These are phyloP conservation scores for Adansonia gregorii DNA, from an alignment of 441 rosid species.

Conservation along the genomic window DNA sequence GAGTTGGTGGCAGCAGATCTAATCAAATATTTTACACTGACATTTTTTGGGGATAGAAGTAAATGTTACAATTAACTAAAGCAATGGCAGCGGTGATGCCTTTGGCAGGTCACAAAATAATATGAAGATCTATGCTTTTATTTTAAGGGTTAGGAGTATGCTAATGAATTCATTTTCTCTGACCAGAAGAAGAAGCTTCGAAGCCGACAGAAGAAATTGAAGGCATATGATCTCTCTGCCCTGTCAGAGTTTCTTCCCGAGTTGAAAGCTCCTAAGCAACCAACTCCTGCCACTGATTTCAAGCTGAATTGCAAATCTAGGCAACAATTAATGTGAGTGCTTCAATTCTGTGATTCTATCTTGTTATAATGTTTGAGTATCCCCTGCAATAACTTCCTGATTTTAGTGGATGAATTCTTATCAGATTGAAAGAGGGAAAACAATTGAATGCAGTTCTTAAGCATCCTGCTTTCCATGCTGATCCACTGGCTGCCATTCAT, in stretches of 20 bases:
- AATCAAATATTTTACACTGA: not conserved
- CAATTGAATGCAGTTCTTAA: conserved; percentile 61
- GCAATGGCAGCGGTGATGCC: not conserved
- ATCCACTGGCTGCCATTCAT: conserved; percentile 74
- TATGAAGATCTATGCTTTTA: not conserved
- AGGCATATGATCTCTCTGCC: conserved; percentile 65
- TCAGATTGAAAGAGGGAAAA: conserved; percentile 69
- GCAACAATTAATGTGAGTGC: conserved; percentile 59
- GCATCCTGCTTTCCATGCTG: conserved; percentile 67
- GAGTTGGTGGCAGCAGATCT: not conserved
- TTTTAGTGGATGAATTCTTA: conserved; percentile 9
- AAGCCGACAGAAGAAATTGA: conserved; percentile 68
- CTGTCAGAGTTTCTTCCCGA: conserved; percentile 84
- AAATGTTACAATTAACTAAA: not conserved
- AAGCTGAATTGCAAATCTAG: conserved; percentile 79
- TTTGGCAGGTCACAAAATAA: not conserved
- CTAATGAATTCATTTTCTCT: conserved; percentile 18
- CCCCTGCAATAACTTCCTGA: not conserved
- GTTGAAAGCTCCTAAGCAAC: conserved; percentile 42
- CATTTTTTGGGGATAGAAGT: not conserved
- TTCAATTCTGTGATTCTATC: conserved; percentile 2
- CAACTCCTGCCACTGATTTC: conserved; percentile 41
- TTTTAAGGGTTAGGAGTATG: not conserved
- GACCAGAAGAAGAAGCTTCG: conserved; percentile 44
- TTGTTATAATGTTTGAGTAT: not conserved